phyloP scores from a whole-genome alignment of 2,329 filamentous ascomycete genomes.

The Thielaviopsis euricoi region DNA sequence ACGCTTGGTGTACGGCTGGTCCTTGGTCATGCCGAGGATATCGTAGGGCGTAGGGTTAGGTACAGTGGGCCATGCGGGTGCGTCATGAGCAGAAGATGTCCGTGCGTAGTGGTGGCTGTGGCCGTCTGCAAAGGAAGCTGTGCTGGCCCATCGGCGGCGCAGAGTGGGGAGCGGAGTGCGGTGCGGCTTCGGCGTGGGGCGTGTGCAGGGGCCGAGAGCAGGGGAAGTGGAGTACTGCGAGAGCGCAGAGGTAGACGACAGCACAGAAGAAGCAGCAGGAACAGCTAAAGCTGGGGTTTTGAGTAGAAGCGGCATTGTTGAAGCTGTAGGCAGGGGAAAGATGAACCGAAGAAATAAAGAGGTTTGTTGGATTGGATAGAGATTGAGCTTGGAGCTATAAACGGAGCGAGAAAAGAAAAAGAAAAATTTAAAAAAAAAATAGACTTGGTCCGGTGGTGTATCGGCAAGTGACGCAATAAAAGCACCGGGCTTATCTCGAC shows the following conservation, averaged over 20 bases:
- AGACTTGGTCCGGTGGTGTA: background rate
- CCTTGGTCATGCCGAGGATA: conserved; percentile 43
- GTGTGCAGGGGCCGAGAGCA: background rate
- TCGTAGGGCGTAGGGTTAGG: conserved; percentile 69
- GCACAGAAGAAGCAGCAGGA: background rate
- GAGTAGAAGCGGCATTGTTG: background rate
- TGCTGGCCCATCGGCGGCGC: background rate
- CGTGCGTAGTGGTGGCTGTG: background rate
- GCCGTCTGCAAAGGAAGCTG: background rate
- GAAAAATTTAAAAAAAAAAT: too few relatives aligned
- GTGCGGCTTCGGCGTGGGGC: background rate
- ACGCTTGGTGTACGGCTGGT: conserved; percentile 61
- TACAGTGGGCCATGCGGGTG: conserved; percentile 28
- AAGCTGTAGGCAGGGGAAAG: too few relatives aligned
- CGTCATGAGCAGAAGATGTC: background rate
- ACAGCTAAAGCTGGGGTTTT: background rate
- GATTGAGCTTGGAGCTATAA: background rate
- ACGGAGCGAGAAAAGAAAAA: background rate
- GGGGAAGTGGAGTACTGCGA: background rate
- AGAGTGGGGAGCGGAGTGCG: background rate
- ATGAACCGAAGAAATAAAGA: too few relatives aligned
- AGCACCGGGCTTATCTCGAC: too few relatives aligned
- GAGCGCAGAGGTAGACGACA: background rate
- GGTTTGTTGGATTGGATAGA: too few relatives aligned
- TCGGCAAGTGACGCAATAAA: too few relatives aligned